Evolutionary conservation across 1,284 basidiomycete genomes (phyloP).

Genomic region (Ceratobasidium sp.): DNA sequence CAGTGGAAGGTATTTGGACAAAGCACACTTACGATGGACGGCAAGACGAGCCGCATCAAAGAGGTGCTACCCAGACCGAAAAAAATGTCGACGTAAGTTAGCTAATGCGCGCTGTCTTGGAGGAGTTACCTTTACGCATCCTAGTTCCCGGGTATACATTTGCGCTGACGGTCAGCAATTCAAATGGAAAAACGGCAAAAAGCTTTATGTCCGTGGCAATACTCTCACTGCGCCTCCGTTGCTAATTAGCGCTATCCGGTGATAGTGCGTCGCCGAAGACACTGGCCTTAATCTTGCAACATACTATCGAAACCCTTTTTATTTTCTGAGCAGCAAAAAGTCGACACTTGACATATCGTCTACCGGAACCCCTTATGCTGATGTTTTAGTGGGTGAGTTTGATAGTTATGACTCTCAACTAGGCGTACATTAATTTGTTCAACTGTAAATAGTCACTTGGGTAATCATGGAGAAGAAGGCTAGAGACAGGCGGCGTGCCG

Average conservation of each 20-base stretch:
- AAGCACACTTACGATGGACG: conserved; percentile 18
- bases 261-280: conserved; percentile 10
- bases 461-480: conserved; percentile 26
- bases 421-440: background rate
- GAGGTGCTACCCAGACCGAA: conserved; percentile 11
- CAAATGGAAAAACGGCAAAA: conserved; percentile 20
- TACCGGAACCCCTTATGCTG: background rate
- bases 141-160: conserved; percentile 11
- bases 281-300: conserved; percentile 26
- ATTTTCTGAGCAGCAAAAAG: background rate
- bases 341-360: conserved; percentile 6
- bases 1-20: conserved; percentile 12
- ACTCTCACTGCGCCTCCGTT: background rate
- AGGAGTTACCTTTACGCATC: background rate
- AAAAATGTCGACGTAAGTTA: conserved; percentile 15
- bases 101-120: background rate
- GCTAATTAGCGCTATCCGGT: background rate
- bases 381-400: conserved; percentile 1
- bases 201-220: background rate
- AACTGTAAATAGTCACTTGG: conserved; percentile 8
- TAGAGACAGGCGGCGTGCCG: conserved; percentile 6
- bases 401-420: background rate
- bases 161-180: background rate
- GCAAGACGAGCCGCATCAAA: conserved; percentile 1
- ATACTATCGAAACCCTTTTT: conserved; percentile 3